These are phyloP conservation scores for Euphrasia confusa DNA, from an alignment of 257 asterid species.

Conservation along the genomic window DNA sequence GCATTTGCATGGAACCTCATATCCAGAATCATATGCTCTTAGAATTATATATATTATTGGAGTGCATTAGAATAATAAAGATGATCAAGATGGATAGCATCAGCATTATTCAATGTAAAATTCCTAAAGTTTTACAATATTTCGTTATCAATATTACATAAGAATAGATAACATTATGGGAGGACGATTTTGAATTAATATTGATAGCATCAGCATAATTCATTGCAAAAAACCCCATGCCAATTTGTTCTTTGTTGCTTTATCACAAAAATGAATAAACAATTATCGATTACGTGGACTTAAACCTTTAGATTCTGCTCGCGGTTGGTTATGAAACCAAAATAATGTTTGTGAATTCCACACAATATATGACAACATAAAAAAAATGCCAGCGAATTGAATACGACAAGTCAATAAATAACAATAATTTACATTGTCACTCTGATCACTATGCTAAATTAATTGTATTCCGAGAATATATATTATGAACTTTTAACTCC, in stretches of 20 bases:
- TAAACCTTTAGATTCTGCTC: too few relatives aligned
- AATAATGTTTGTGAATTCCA: too few relatives aligned
- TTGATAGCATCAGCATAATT: conserved; percentile 5
- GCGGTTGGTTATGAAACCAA: too few relatives aligned
- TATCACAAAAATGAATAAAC: too few relatives aligned
- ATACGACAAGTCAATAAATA: too few relatives aligned
- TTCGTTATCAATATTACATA: background rate
- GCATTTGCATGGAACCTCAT: conserved; percentile 19
- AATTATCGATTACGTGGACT: too few relatives aligned
- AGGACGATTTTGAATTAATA: conserved; percentile 11
- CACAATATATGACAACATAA: too few relatives aligned
- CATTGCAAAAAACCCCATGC: background rate
- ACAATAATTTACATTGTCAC: too few relatives aligned
- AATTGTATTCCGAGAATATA: too few relatives aligned
- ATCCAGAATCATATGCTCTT: conserved; percentile 40
- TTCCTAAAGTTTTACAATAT: background rate
- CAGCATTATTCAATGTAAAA: background rate
- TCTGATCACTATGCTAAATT: too few relatives aligned
- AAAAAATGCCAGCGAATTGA: too few relatives aligned
- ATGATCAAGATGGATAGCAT: background rate
- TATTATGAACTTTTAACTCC: too few relatives aligned
- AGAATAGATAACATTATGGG: conserved; percentile 11
- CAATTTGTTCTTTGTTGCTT: background rate
- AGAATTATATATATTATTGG: conserved; percentile 24
- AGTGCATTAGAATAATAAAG: background rate